Evolutionary conservation across 192 early-diverging fungal species (phyloP).

Genomic region (Spinellus fusiger): DNA sequence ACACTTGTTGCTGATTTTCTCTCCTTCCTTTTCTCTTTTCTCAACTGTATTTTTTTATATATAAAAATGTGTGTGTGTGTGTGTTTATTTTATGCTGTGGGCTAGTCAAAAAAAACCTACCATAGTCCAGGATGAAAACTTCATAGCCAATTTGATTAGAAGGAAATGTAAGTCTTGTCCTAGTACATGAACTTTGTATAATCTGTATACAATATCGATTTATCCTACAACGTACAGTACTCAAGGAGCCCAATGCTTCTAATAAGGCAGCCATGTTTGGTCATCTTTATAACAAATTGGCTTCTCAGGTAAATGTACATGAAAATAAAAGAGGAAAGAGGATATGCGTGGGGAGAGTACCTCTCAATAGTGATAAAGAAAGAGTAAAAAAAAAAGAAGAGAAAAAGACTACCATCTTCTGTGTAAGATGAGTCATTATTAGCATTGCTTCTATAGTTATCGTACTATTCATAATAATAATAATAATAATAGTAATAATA

Average conservation of each 20-base stretch:
- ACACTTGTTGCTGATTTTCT: neutral
- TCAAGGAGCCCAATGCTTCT: conserved; percentile 41
- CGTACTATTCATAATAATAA: no score
- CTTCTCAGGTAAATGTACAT: conserved; percentile 39
- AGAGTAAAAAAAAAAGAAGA: neutral
- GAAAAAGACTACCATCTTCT: neutral
- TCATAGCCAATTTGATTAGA: conserved; percentile 55
- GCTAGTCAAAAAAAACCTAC: conserved; percentile 31
- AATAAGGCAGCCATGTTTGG: conserved; percentile 54
- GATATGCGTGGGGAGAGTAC: no score
- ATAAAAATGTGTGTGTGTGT: neutral
- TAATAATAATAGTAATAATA: no score
- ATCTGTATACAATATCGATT: neutral
- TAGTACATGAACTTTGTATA: neutral
- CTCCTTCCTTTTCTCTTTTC: neutral
- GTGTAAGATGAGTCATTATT: neutral
- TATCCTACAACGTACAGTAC: conserved; percentile 32
- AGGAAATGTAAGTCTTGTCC: conserved; percentile 49
- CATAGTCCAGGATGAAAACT: conserved; percentile 46
- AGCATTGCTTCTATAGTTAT: no score
- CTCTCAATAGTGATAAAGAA: no score
- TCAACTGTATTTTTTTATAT: neutral
- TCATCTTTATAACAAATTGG: conserved; percentile 51
- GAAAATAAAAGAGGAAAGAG: no score
- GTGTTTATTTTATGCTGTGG: neutral